Evolutionary conservation across 2,329 filamentous ascomycete genomes (phyloP).

Genomic region (Byssochlamys sp.): DNA sequence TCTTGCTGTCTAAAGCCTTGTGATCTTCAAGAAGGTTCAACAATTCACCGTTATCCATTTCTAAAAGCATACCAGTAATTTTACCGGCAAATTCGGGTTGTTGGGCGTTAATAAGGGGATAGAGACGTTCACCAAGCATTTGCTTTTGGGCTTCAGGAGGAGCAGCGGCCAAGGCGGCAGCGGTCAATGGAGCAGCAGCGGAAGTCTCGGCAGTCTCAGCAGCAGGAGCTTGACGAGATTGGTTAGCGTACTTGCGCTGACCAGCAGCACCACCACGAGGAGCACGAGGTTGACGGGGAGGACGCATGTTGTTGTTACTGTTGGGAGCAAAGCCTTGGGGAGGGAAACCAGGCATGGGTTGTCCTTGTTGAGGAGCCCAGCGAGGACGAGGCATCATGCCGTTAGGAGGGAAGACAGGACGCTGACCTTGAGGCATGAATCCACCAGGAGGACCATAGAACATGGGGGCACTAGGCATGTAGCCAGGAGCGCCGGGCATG

Average conservation of each 20-base stretch:
- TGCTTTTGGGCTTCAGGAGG: conserved; percentile 85
- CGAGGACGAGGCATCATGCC: no score
- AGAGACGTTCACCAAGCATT: conserved; percentile 92
- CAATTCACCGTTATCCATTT: conserved; percentile 96
- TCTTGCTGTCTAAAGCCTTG: no score
- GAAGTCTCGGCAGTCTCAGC: conserved; percentile 29
- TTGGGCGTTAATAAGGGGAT: conserved; percentile 92
- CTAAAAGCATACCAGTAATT: conserved; percentile 98
- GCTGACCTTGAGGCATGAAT: conserved; percentile 56
- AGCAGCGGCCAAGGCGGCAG: conserved; percentile 42
- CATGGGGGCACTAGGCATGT: conserved; percentile 70
- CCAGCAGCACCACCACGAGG: conserved; percentile 37
- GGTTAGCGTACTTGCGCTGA: conserved; percentile 31
- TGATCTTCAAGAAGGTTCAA: no score
- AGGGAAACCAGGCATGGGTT: no score
- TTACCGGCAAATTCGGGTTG: conserved; percentile 95
- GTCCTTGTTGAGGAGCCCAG: no score
- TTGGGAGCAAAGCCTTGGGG: no score
- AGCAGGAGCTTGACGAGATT: conserved; percentile 29
- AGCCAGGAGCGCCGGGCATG: conserved; percentile 67
- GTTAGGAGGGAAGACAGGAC: no score
- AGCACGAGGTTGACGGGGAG: conserved; percentile 56
- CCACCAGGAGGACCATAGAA: conserved; percentile 58
- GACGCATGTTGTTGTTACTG: no score
- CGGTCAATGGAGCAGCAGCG: conserved; percentile 36